Conservation (phyloP, 257 asterid species). For the Capsicum chinense region DNA sequence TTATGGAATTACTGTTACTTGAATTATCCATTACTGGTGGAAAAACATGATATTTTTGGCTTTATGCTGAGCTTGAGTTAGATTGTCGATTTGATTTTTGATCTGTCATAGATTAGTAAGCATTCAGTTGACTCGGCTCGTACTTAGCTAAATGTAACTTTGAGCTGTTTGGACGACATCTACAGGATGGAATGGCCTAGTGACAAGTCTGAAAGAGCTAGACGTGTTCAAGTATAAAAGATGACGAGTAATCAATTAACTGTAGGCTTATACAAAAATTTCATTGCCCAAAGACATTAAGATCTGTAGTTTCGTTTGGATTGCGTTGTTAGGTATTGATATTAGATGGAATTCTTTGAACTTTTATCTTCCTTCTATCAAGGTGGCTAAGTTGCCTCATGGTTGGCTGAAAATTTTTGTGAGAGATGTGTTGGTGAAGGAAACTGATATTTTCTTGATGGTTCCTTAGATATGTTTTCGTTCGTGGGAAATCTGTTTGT, state of each 20-base stretch:
- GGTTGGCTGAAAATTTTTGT: background rate
- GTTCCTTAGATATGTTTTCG: background rate
- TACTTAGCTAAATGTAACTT: background rate
- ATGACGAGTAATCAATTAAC: background rate
- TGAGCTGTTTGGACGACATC: conserved; percentile 4
- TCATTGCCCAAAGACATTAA: background rate
- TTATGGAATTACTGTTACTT: background rate
- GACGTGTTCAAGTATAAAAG: background rate
- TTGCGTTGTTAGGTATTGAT: background rate
- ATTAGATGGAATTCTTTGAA: background rate
- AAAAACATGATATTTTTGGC: conserved; percentile 5
- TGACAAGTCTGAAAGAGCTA: background rate
- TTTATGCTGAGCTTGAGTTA: conserved; percentile 7
- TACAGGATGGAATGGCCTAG: background rate
- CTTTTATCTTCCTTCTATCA: background rate
- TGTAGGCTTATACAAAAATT: too few relatives aligned
- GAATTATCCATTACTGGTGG: background rate
- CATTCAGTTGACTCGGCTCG: background rate
- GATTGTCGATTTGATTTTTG: background rate
- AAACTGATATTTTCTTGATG: background rate
- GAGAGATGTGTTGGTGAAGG: background rate
- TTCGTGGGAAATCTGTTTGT: background rate
- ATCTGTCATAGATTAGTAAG: background rate
- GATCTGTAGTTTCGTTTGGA: background rate
- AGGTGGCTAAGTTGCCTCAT: background rate